Conservation (phyloP, 2,329 filamentous ascomycete genomes). For the Fusarium paranaense region DNA sequence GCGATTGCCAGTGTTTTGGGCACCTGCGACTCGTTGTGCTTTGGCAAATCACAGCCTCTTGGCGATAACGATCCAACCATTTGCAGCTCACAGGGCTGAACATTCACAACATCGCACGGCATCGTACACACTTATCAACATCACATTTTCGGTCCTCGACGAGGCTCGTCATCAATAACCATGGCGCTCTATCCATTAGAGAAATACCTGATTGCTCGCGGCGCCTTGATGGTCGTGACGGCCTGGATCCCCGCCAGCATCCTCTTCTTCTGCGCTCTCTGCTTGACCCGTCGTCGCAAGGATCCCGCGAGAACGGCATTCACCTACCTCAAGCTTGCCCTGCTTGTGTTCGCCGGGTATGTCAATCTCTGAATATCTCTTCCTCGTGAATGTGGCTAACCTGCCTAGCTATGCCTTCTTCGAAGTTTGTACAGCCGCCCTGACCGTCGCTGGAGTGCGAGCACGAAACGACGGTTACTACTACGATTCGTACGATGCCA, state of each 20-base stretch:
- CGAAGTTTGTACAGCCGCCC: constrained; percentile 16
- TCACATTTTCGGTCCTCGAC: neutral
- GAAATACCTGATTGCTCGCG: constrained; percentile 16
- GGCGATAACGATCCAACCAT: neutral
- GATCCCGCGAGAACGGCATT: constrained; percentile 43
- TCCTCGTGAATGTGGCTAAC: neutral
- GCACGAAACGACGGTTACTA: neutral
- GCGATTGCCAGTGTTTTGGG: neutral
- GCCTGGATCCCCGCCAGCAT: constrained; percentile 27
- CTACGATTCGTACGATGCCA: neutral
- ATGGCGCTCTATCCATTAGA: constrained; percentile 3
- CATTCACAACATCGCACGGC: neutral
- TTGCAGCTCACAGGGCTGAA: neutral
- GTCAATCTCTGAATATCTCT: neutral
- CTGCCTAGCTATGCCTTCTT: constrained; percentile 33
- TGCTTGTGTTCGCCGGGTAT: constrained; percentile 42
- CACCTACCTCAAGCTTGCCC: constrained; percentile 39
- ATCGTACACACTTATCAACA: neutral
- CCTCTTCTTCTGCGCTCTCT: constrained; percentile 39
- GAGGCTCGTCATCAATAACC: neutral
- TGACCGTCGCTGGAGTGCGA: constrained; percentile 17
- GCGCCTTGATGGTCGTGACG: constrained; percentile 25
- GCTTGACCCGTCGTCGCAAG: constrained; percentile 30
- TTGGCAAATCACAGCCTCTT: neutral
- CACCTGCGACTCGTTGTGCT: neutral